These are phyloP conservation scores for Suillus subalutaceus DNA, from an alignment of 768 basidiomycete species.

Conservation along the genomic window DNA sequence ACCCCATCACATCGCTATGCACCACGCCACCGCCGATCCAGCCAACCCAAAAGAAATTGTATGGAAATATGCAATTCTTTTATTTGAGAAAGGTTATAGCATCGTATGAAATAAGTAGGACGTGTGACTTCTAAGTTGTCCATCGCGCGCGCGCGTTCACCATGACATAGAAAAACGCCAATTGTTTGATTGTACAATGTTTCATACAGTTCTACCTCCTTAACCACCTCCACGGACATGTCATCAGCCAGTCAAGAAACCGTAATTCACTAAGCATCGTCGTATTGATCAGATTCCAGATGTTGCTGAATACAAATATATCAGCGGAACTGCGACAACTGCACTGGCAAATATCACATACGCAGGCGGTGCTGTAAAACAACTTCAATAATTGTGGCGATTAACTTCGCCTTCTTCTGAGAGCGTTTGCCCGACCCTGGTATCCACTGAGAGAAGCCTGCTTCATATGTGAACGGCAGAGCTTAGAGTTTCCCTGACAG, in stretches of 20 bases:
- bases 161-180: too few species aligned
- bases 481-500: not conserved
- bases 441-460: not conserved
- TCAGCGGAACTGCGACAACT: not conserved
- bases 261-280: not conserved
- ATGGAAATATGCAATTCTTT: not conserved
- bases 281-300: too few species aligned
- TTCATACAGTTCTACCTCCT: not conserved
- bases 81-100: not conserved
- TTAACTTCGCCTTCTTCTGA: not conserved
- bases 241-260: not conserved
- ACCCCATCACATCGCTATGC: too few species aligned
- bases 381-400: not conserved
- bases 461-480: not conserved
- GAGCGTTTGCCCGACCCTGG: not conserved
- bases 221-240: not conserved
- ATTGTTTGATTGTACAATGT: not conserved
- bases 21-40: not conserved
- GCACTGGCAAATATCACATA: not conserved
- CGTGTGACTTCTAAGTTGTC: not conserved
- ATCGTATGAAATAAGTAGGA: not conserved
- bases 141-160: not conserved
- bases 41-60: not conserved
- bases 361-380: not conserved
- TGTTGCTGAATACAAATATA: not conserved